Evolutionary conservation across 2,329 filamentous ascomycete species (phyloP), one percentile per base, ranked within the genome.

Genomic region (Pseudogymnoascus sp.): DNA sequence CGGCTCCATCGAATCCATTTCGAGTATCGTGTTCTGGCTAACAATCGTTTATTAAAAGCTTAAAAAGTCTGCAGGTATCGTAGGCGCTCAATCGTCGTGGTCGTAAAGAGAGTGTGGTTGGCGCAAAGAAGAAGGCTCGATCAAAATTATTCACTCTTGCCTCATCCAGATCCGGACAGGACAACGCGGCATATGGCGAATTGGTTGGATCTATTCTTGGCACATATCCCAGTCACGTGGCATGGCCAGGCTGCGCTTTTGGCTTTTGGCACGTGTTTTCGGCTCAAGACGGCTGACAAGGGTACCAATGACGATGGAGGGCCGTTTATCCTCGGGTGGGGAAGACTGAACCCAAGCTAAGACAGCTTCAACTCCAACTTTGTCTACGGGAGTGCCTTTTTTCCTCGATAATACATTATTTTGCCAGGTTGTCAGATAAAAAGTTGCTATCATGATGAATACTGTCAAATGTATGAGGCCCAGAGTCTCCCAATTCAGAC

Each of bases 1-100:
- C 65, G 90, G 87, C 79, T 96, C 91, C 64, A 87, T 82, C 70
- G 86, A 86, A 79, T 97, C 91, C 92, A 96, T 96, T 50, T 54
- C 11, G 28, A 32, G 28, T 54, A 20, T 54, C 25, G 47, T 32
- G 9, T 54, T 20, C 47, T 54, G 47, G 25, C 8, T 18, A 54
- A 54, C 47, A 54, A 54, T 54, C n/a, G 28, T 54, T 34, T 54
- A 54, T 32, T 54, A 54, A 34, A 54, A 20, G 47, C 18, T 11
- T 11, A 4, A 54, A 54, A 54, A 20, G 47, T 32, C 47, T 20
- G 16, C 25, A 54, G 5, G 28, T 32, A 54, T 32, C n/a, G 28
- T n/a, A 2, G 47, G 28, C 47, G 47, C 47, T 54, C 25, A 54
- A 54, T 54, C n/a, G 28, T 32, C 47, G 28, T 54, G 28, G 47